A percentile compares a stretch with the other conserved stretches of the same genome.
phyloP scores from a whole-genome alignment of 2,329 filamentous ascomycete species.

The Verticillium albo-atrum region DNA sequence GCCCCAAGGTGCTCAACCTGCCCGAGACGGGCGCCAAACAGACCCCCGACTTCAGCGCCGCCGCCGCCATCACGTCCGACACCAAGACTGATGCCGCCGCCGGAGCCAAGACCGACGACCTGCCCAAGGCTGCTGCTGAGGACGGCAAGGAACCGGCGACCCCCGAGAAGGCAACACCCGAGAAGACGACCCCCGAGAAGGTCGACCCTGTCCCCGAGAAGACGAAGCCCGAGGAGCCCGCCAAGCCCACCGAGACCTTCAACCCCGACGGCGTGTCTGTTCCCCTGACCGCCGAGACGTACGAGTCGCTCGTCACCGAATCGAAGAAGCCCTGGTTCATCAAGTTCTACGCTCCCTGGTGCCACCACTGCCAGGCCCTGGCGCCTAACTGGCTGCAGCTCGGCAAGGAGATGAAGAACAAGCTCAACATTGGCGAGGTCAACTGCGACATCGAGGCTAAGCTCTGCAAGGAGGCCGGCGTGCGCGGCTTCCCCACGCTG shows the following conservation, averaged over 20 bases:
- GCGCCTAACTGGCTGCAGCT: slow-evolving; percentile 86
- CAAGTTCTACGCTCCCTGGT: slow-evolving; percentile 99
- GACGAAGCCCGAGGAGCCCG: slow-evolving; percentile 36
- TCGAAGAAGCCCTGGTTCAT: slow-evolving; percentile 94
- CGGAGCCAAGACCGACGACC: slow-evolving; percentile 12
- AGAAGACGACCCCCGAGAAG: slow-evolving; percentile 14
- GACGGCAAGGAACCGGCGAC: slow-evolving; percentile 23
- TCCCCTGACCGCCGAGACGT: slow-evolving; percentile 74
- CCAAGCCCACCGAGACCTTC: slow-evolving; percentile 52
- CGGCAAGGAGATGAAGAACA: slow-evolving; percentile 84
- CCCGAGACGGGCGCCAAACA: slow-evolving; percentile 65
- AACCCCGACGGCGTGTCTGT: slow-evolving; percentile 76
- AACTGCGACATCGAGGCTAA: slow-evolving; percentile 84
- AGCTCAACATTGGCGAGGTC: slow-evolving; percentile 89
- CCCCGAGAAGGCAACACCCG: slow-evolving; percentile 12
- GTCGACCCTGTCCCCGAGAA: slow-evolving; percentile 28
- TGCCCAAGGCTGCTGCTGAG: slow-evolving; percentile 12
- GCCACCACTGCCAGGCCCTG: slow-evolving; percentile 89
- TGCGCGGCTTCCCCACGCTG: slow-evolving; percentile 81
- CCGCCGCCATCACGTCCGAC: slow-evolving; percentile 25
- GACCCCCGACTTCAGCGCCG: slow-evolving; percentile 24
- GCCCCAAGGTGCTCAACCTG: slow-evolving; percentile 62
- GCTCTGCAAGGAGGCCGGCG: slow-evolving; percentile 86
- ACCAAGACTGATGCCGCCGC: slow-evolving; percentile 21
- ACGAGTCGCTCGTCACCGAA: slow-evolving; percentile 79